phyloP scores from a whole-genome alignment of 2,329 filamentous ascomycete species.

The Bertia moriformis region DNA sequence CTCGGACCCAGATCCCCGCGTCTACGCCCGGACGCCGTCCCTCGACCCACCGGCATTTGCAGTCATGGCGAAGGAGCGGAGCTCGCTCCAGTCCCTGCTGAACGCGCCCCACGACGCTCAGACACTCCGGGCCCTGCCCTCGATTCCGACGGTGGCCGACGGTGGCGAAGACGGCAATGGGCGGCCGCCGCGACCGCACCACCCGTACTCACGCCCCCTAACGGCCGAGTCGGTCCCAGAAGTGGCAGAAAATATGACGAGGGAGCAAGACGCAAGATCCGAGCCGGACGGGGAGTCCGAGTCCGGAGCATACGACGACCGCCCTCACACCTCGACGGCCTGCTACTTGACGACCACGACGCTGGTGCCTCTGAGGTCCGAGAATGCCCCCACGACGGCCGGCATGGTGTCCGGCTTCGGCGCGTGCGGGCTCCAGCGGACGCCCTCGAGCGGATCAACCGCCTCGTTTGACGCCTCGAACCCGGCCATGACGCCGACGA shows the following conservation, averaged over 20 bases:
- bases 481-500: constrained; percentile 46
- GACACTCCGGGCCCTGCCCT: constrained; percentile 16
- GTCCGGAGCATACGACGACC: constrained; percentile 8
- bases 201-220: not conserved
- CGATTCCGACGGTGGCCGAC: constrained; percentile 14
- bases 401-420: constrained; percentile 9
- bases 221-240: no score
- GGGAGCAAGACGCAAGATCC: no score
- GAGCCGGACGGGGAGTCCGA: not conserved
- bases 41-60: constrained; percentile 47
- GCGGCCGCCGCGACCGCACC: no score
- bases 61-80: constrained; percentile 33
- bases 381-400: constrained; percentile 10
- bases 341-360: constrained; percentile 35
- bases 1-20: constrained; percentile 16
- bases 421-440: constrained; percentile 8
- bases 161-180: not conserved
- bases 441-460: constrained; percentile 4
- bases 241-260: no score
- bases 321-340: constrained; percentile 29
- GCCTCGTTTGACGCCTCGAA: constrained; percentile 35
- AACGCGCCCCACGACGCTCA: constrained; percentile 33
- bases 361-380: constrained; percentile 33
- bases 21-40: constrained; percentile 44
- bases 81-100: constrained; percentile 45